Evolutionary conservation across 305 asterid species (phyloP), one percentile per base, ranked within the genome.

Genomic region (Fraxinus albicans): DNA sequence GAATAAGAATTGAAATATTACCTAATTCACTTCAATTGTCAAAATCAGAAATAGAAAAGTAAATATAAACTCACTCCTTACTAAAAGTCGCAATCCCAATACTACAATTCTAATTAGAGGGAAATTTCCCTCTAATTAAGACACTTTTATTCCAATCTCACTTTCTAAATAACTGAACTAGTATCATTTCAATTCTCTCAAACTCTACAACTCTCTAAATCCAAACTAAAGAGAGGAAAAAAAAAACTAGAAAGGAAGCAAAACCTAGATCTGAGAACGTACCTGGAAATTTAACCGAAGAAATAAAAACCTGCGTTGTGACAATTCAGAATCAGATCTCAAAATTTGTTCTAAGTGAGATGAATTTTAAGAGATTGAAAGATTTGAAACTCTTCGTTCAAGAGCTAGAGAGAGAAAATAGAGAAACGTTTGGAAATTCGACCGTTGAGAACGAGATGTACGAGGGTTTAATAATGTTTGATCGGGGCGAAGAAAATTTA

Each of bases 401-500:
- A 73, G 73, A 77, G 86, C 73, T 83, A 84, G 86, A 67, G 85
- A 85, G 90, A 88, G 84, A 77, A 42, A 79, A 76, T 33, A 73
- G 72, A 76, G 50, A 31, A 36, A 13, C 76, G 6, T 85, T 84
- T 79, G 31, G 75, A 69, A 84, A 85, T 42, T 76, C 84, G 91
- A 89, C 91, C 91, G 90, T 89, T 87, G 85, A 77, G n/a, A 69
- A 69, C 3, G 40, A 69, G 75, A 69, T 29, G 23, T 69, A 12
- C 0, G 75, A 27, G 74, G 36, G 0, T 40, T 65, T 44, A 44
- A 47, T 25, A 21, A 65, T 65, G 74, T 67, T 67, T 27, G 74
- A 27, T 67, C 19, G 74, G 35, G 74, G 21, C n/a, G 36, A 29
- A 25, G 36, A 67, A 27, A 67, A 7, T 63, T 67, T 67, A 67